phyloP scores from a whole-genome alignment of 345 rosid species.

The Arabis hirsuta region DNA sequence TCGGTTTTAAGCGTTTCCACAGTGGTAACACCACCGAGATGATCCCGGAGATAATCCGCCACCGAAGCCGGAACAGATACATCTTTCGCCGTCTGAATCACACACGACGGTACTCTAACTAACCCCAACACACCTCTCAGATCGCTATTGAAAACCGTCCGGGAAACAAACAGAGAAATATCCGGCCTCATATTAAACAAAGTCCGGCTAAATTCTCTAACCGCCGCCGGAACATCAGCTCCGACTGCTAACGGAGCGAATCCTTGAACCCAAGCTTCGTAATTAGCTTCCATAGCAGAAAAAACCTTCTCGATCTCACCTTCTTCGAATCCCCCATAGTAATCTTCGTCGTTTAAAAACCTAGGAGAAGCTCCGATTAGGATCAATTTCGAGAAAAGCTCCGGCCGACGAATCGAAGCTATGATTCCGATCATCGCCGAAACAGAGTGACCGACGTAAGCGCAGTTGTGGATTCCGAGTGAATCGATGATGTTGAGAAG shows the following conservation, averaged over 20 bases:
- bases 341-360: conserved; percentile 67
- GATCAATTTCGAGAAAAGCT: conserved; percentile 77
- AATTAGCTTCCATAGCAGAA: conserved; percentile 76
- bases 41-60: conserved; percentile 61
- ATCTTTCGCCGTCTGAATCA: conserved; percentile 73
- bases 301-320: conserved; percentile 68
- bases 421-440: conserved; percentile 89
- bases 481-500: conserved; percentile 74
- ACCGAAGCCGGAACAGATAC: conserved; percentile 69
- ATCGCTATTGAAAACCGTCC: conserved; percentile 73
- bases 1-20: conserved; percentile 69
- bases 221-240: conserved; percentile 81
- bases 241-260: conserved; percentile 78
- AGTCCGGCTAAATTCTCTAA: conserved; percentile 82
- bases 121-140: conserved; percentile 70
- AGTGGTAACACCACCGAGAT: conserved; percentile 71
- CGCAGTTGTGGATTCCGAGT: conserved; percentile 61
- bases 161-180: conserved; percentile 63
- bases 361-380: conserved; percentile 86
- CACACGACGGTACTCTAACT: conserved; percentile 64
- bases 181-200: conserved; percentile 92
- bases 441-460: conserved; percentile 83
- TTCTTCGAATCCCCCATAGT: conserved; percentile 77
- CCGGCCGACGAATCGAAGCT: conserved; percentile 81
- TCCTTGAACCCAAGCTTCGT: conserved; percentile 82